phyloP scores from a whole-genome alignment of 1,139 yeast genomes.

The Candida sojae region DNA sequence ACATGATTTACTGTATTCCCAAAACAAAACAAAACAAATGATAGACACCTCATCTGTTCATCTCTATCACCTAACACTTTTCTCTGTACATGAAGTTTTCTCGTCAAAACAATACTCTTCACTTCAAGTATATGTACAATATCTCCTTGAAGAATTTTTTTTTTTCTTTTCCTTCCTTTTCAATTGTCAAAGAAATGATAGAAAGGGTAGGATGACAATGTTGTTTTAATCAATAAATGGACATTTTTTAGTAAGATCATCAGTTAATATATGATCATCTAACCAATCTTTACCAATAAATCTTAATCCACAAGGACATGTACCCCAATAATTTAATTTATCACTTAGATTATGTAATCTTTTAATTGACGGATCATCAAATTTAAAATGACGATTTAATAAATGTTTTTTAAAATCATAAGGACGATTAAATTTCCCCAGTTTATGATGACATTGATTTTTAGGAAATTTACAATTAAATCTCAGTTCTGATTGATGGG shows the following conservation, averaged over 20 bases:
- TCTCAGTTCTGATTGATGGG: constrained; percentile 59
- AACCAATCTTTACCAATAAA: constrained; percentile 59
- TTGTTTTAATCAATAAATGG: constrained; percentile 20
- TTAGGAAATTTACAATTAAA: constrained; percentile 62
- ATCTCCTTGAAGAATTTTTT: too few relatives aligned
- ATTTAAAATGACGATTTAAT: constrained; percentile 60
- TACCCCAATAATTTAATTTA: constrained; percentile 54
- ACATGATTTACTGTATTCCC: too few relatives aligned
- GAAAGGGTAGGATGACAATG: too few relatives aligned
- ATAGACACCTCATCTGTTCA: too few relatives aligned
- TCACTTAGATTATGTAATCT: constrained; percentile 54
- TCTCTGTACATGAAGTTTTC: too few relatives aligned
- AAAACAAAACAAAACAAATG: too few relatives aligned
- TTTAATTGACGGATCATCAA: constrained; percentile 51
- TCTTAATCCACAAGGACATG: constrained; percentile 58
- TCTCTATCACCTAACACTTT: too few relatives aligned
- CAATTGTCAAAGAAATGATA: too few relatives aligned
- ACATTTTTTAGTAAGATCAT: constrained; percentile 29
- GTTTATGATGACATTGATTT: constrained; percentile 56
- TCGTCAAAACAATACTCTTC: too few relatives aligned
- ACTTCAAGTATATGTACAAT: too few relatives aligned
- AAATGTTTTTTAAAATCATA: constrained; percentile 71
- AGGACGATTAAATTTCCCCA: constrained; percentile 67
- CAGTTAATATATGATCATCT: constrained; percentile 51
- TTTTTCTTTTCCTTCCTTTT: too few relatives aligned